Percentiles rank a stretch among this genome's conserved stretches.
phyloP scores from a whole-genome alignment of 2,329 filamentous ascomycete species.

The Aspergillus texensis region DNA sequence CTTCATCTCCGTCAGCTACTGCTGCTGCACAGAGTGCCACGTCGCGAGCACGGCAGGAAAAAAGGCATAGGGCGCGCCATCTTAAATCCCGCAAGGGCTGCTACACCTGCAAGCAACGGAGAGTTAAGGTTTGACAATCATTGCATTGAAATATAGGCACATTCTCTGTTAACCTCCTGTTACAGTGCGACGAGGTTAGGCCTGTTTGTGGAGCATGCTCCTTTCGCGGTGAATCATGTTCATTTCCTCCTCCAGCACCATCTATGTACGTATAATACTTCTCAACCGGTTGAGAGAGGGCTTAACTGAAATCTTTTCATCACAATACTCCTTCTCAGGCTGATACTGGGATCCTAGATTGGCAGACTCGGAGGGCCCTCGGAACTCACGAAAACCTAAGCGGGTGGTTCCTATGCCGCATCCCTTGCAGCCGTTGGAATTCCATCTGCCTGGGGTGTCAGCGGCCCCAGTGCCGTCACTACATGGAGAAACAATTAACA shows the following conservation, averaged over 20 bases:
- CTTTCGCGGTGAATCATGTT: constrained; percentile 18
- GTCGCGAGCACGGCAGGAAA: too few species aligned
- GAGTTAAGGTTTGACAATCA: constrained; percentile 24
- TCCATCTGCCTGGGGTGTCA: constrained; percentile 1
- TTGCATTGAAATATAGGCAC: background rate
- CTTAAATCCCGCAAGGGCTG: constrained; percentile 30
- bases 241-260: constrained; percentile 11
- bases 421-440: constrained; percentile 16
- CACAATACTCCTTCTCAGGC: too few species aligned
- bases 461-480: background rate
- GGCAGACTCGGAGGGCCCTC: too few species aligned
- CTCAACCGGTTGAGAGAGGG: too few species aligned
- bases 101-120: constrained; percentile 25
- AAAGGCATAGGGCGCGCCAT: constrained; percentile 10
- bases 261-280: background rate
- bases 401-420: too few species aligned
- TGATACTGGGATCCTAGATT: background rate
- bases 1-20: too few species aligned
- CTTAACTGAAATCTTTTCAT: too few species aligned
- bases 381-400: too few species aligned
- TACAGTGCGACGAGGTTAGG: constrained; percentile 28
- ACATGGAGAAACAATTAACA: constrained; percentile 12
- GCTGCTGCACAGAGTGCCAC: too few species aligned
- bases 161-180: background rate
- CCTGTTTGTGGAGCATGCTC: constrained; percentile 28